Base-by-base conservation (phyloP, 2,329 filamentous ascomycete species). In the Exophiala lecanii-corni region DNA sequence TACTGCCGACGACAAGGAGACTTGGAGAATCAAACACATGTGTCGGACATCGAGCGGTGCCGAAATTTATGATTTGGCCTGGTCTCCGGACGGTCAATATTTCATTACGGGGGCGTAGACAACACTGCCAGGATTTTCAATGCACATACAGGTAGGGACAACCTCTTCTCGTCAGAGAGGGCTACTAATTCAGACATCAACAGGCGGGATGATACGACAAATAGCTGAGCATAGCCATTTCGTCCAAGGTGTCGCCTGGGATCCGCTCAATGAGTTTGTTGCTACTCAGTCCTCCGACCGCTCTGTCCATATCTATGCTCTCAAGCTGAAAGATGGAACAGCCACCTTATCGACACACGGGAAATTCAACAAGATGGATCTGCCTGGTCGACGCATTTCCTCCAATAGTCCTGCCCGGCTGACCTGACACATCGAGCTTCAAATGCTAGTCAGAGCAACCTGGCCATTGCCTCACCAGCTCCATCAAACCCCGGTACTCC, bases 31-130 rank as follows among this genome's bases (percentile, higher is more conserved):
- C 50, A 97, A 94, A 69, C 88, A 95, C 63, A 97, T 97, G 92
- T 97, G 89, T 66, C 81, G 92, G 50, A 94, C 89, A 34, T 87
- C 86, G 2, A 59, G 56, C 50, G 91, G 89, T 25, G 88, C 89
- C 9, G 92, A 98, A 65, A 97, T 98, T 55, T 98, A 98, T 68
- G 92, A 98, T 65, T 72, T 98, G 44, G 92, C 92, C 38, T 98
- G 92, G 94, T 97, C 92, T 36, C 94, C 94, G n/a, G 92, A 98
- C 65, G 89, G 86, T 28, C 73, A 82, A 28, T 92, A 94, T 69
- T 95, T 98, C 71, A 96, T 98, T 57, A 96, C 94, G 17, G 92
- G 92, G 97, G 92, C 69, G 97, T 98, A 89, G 92, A 98, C 70
- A 98, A 98, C 63, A 84, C 97, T 62, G 89, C 92, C 45, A 80